Evolutionary conservation across 495 filamentous ascomycete genomes (phyloP), one percentile per base, ranked within the genome.

Genomic region (Aspergillus ellipticus): DNA sequence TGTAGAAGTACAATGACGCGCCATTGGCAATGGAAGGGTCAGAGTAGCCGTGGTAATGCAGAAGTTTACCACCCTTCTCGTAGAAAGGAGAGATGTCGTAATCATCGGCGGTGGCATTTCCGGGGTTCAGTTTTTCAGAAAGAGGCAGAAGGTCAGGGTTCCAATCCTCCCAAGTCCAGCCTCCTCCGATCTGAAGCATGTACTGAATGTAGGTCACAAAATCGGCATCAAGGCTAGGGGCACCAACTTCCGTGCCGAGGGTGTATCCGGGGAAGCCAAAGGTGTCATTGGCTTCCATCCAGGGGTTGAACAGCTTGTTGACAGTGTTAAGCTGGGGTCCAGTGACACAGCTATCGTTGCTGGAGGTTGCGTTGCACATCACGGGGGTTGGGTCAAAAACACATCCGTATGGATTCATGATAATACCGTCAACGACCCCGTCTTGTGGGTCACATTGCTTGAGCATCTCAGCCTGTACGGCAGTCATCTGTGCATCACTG

Each of bases 41-140:
- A 2, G 73, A 59, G 6, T 68, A 52, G 0, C 82, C 82, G 55
- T 84, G 82, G 62, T 84, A 84, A 42, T 77, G 63, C 51, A 84
- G 49, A 21, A 84, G 66, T 65, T 84, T 85, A 24, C 79, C 79
- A 5, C 81, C 80, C 22, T 67, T 67, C 7, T 64, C 53, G 13
- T 72, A 63, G 65, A 83, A 84, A 0, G 64, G 55, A 0, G 72
- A 61, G 43, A 85, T 63, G 55, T 81, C 72, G 61, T 73, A 80
- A 43, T 77, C 55, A 48, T 74, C 62, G 0, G 80, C 80, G 5
- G 75, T 79, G 58, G 58, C 70, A 58, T 64, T 61, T 13, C 69
- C 69, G 0, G 69, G 65, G 49, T 71, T 66, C 16, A 73, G 57
- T 19, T 61, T 59, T 16, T 69, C 64, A 7, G 70, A 64, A 15